These are phyloP conservation scores for Knoxia roxburghii DNA, from an alignment of 257 asterid species.

Conservation along the genomic window DNA sequence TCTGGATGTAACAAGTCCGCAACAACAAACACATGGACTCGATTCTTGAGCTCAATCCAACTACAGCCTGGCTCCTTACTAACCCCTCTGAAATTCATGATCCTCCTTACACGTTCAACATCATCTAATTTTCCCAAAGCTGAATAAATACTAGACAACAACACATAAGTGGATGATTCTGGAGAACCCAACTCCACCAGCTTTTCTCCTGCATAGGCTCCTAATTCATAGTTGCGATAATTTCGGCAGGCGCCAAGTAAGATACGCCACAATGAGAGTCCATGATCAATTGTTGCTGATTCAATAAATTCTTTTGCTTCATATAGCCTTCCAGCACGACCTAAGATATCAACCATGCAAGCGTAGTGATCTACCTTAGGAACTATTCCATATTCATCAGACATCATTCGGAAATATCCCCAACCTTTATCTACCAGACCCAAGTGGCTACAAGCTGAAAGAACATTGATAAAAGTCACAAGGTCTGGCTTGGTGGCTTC, in stretches of 20 bases:
- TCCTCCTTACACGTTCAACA: conserved; percentile 61
- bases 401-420: conserved; percentile 54
- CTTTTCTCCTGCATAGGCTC: conserved; percentile 86
- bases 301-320: conserved; percentile 75
- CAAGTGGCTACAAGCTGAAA: conserved; percentile 86
- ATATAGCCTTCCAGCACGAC: conserved; percentile 75
- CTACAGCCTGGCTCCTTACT: conserved; percentile 90
- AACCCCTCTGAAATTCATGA: conserved; percentile 61
- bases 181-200: conserved; percentile 63
- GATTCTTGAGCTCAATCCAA: conserved; percentile 80
- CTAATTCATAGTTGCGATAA: conserved; percentile 62
- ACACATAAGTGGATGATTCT: conserved; percentile 78
- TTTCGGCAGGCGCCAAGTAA: conserved; percentile 69
- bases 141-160: conserved; percentile 73
- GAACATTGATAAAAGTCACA: conserved; percentile 66
- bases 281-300: conserved; percentile 55
- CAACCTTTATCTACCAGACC: conserved; percentile 68
- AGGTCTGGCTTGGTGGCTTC: conserved; percentile 55
- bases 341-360: conserved; percentile 80
- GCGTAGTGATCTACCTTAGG: conserved; percentile 72
- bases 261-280: conserved; percentile 74
- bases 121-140: conserved; percentile 57
- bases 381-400: conserved; percentile 38
- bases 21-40: conserved; percentile 74
- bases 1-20: conserved; percentile 69